Percentiles rank a stretch among this genome's conserved stretches.
Conservation (phyloP, 768 basidiomycete genomes). For the Exsudoporus frostii region DNA sequence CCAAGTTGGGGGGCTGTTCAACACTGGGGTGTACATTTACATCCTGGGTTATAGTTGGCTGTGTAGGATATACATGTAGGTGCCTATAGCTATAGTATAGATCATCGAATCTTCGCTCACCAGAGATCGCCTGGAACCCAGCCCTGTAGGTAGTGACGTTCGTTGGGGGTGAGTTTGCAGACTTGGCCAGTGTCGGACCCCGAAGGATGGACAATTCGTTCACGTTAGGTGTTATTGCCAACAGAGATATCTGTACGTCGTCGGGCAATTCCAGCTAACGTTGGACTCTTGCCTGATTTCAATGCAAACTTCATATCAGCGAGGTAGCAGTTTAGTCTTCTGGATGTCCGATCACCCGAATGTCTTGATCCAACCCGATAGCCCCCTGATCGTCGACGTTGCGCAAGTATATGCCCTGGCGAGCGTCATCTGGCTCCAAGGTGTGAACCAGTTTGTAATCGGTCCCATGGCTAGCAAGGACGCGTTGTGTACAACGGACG, state of each 20-base stretch:
- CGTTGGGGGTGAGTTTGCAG: slow-evolving; percentile 47
- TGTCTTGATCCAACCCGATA: slow-evolving; percentile 45
- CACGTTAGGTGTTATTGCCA: slow-evolving; percentile 54
- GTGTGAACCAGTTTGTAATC: slow-evolving; percentile 63
- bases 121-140: neutral
- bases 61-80: slow-evolving; percentile 72
- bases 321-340: slow-evolving; percentile 63
- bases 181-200: neutral
- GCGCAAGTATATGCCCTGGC: slow-evolving; percentile 60
- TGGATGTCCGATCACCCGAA: slow-evolving; percentile 60
- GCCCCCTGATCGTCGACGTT: slow-evolving; percentile 55
- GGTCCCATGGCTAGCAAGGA: slow-evolving; percentile 72
- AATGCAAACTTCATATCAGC: slow-evolving; percentile 35
- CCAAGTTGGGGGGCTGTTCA: neutral
- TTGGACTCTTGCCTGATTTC: neutral
- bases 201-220: neutral
- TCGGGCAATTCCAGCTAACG: neutral
- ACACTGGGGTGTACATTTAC: slow-evolving; percentile 48
- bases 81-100: no score
- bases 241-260: slow-evolving; percentile 52
- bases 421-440: slow-evolving; percentile 43
- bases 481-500: slow-evolving; percentile 16
- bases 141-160: slow-evolving; percentile 65
- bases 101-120: neutral
- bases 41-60: slow-evolving; percentile 58